Conservation (phyloP, 208 protist species). For the Trichomonas tenax region DNA sequence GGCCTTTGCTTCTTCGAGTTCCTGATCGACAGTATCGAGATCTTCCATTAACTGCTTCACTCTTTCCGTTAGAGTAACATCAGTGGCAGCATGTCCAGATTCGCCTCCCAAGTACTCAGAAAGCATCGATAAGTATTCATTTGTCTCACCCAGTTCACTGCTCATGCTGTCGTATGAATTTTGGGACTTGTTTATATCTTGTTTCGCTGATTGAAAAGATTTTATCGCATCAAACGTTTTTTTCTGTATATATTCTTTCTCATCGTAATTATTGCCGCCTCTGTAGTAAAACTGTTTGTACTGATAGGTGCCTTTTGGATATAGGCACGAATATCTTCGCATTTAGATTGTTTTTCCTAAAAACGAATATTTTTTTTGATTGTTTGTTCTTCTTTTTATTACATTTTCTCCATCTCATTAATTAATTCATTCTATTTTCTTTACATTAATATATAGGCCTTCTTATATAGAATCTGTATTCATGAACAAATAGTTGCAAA, state of each 20-base stretch:
- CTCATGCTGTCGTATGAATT: neutral
- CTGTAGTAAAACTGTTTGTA: neutral
- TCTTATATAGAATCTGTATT: too few species aligned
- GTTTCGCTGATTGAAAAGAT: neutral
- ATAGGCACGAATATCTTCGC: neutral
- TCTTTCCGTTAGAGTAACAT: neutral
- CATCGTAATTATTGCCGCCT: neutral
- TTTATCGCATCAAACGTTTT: neutral
- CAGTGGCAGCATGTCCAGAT: neutral
- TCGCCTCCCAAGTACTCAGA: neutral
- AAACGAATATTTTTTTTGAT: too few species aligned
- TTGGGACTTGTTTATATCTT: neutral
- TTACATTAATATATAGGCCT: too few species aligned
- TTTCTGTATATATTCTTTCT: neutral
- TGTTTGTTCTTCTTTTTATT: too few species aligned
- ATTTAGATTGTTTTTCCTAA: too few species aligned
- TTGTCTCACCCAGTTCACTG: neutral
- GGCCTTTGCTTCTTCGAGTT: neutral
- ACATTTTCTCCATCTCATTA: too few species aligned
- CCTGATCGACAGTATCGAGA: neutral
- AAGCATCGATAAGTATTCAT: neutral
- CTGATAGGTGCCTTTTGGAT: neutral
- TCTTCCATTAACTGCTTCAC: neutral
- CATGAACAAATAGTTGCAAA: too few species aligned
- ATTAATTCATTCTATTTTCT: too few species aligned